Percentiles rank a stretch among this genome's conserved stretches.
These are phyloP conservation scores for Epichloe amarillans DNA, from an alignment of 2,329 filamentous ascomycete species.

Conservation along the genomic window DNA sequence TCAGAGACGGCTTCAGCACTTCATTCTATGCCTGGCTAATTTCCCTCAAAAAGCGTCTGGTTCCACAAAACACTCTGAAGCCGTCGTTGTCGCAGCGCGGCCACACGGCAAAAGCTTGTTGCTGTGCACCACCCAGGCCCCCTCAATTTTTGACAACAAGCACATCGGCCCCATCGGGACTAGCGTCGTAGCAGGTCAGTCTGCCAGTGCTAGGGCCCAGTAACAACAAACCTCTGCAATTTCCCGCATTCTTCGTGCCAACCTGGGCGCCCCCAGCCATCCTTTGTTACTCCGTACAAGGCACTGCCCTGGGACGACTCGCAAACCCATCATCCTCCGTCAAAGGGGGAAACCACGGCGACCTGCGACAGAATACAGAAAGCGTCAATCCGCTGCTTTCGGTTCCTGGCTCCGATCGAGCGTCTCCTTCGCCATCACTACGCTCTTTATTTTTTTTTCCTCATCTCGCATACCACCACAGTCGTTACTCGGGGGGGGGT, in stretches of 20 bases:
- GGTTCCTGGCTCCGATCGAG: constrained; percentile 1
- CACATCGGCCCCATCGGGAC: constrained; percentile 4
- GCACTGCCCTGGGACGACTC: background rate
- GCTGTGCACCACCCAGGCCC: constrained; percentile 1
- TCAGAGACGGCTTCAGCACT: too few relatives aligned
- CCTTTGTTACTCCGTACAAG: constrained; percentile 4
- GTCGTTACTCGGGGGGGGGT: background rate
- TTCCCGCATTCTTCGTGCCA: constrained; percentile 20
- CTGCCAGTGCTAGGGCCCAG: constrained; percentile 6
- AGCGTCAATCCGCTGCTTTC: constrained; percentile 3
- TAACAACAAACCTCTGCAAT: constrained; percentile 22
- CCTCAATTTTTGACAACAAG: background rate
- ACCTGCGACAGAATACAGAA: constrained; percentile 2
- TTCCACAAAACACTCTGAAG: background rate
- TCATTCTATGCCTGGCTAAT: background rate
- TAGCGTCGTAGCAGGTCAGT: constrained; percentile 11
- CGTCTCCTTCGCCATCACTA: constrained; percentile 6
- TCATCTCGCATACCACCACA: background rate
- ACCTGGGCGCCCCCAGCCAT: constrained; percentile 6
- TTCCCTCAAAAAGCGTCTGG: background rate
- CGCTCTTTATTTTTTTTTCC: constrained; percentile 8
- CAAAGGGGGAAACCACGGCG: constrained; percentile 3
- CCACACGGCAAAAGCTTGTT: background rate
- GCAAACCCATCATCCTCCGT: constrained; percentile 5
- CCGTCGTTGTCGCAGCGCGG: background rate